Evolutionary conservation across 1,284 basidiomycete species (phyloP).

Genomic region (Microbotryum intermedium): DNA sequence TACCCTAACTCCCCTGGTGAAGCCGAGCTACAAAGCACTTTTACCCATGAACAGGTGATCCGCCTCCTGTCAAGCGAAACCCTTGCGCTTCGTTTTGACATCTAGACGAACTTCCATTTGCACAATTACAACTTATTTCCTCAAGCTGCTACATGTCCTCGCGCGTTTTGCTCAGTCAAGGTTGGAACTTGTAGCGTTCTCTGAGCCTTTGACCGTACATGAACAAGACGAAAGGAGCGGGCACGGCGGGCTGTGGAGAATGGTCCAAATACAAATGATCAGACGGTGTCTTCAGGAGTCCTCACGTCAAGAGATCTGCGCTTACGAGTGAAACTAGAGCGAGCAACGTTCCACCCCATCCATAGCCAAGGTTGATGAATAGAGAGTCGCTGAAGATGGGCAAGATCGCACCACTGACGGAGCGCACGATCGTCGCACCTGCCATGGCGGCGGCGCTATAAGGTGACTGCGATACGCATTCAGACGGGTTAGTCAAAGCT

Average conservation of each 20-base stretch:
- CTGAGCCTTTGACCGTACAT: slow-evolving; percentile 40
- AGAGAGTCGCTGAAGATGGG: slow-evolving; percentile 42
- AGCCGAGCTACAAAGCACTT: too few relatives aligned
- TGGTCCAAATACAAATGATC: background rate
- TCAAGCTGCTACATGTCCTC: too few relatives aligned
- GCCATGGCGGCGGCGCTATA: slow-evolving; percentile 45
- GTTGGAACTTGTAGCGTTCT: slow-evolving; percentile 38
- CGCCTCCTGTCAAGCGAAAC: too few relatives aligned
- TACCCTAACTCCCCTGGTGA: too few relatives aligned
- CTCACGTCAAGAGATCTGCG: background rate
- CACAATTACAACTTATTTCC: too few relatives aligned
- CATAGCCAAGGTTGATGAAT: slow-evolving; percentile 44
- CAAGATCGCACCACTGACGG: slow-evolving; percentile 40
- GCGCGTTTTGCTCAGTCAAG: slow-evolving; percentile 10
- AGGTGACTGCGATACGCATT: slow-evolving; percentile 30
- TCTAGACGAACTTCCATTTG: too few relatives aligned
- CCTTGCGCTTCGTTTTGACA: too few relatives aligned
- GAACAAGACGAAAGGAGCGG: slow-evolving; percentile 42
- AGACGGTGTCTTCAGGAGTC: background rate
- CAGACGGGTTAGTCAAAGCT: too few relatives aligned
- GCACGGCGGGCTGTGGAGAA: slow-evolving; percentile 35
- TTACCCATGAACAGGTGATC: too few relatives aligned
- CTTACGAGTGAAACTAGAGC: slow-evolving; percentile 37
- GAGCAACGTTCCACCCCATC: slow-evolving; percentile 42
- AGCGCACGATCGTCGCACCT: slow-evolving; percentile 37